Evolutionary conservation across 768 basidiomycete species (phyloP).

Genomic region (Mycena crocata): DNA sequence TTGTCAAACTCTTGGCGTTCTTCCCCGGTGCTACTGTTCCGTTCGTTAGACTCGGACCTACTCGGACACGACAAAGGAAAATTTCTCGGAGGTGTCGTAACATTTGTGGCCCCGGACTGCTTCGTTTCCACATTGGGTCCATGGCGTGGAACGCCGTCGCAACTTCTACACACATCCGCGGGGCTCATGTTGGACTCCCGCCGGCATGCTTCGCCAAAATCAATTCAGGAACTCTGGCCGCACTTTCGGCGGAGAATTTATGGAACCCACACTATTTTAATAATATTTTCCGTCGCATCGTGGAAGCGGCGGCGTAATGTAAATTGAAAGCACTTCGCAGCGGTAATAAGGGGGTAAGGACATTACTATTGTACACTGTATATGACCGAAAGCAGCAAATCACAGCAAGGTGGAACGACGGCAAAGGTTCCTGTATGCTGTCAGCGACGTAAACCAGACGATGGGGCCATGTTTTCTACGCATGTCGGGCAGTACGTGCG

Average conservation of each 20-base stretch:
- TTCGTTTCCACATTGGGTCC: conserved; percentile 5
- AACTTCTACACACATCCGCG: neutral
- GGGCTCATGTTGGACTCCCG: neutral
- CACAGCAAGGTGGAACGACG: neutral
- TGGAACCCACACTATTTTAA: conserved; percentile 17
- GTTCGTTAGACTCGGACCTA: no score
- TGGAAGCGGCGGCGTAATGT: neutral
- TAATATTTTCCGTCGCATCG: neutral
- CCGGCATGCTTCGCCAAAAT: neutral
- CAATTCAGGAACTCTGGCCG: neutral
- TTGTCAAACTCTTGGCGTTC: neutral
- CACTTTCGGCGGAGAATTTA: conserved; percentile 17
- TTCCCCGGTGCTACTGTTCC: no score
- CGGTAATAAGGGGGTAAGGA: neutral
- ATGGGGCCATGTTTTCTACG: conserved; percentile 19
- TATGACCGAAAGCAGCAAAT: conserved; percentile 9
- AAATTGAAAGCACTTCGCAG: neutral
- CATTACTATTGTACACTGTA: neutral
- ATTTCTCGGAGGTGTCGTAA: no score
- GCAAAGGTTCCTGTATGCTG: neutral
- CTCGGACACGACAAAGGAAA: no score
- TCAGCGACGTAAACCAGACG: conserved; percentile 19
- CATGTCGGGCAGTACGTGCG: conserved; percentile 28
- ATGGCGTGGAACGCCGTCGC: neutral
- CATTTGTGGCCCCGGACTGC: no score